A percentile compares a stretch with the other conserved stretches of the same genome.
Conservation (phyloP, 495 filamentous ascomycete genomes). For the Penicillium subrubescens region DNA sequence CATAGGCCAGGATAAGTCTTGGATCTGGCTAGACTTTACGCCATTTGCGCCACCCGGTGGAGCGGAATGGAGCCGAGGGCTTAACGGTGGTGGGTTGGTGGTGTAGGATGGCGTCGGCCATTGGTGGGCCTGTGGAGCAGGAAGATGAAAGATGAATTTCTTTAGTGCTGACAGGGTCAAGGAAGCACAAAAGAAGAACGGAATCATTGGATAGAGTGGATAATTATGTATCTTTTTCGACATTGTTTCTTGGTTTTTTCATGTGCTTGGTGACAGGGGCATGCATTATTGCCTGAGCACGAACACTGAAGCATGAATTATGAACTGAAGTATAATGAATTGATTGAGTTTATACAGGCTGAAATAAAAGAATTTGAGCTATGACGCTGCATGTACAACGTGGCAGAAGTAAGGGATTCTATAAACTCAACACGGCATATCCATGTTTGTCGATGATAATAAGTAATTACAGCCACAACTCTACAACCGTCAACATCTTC, state of each 20-base stretch:
- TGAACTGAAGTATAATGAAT: not conserved
- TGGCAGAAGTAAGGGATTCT: not conserved
- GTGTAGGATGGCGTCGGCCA: not conserved
- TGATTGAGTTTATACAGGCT: not conserved
- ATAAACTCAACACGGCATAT: not conserved
- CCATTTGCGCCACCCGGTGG: constrained; percentile 21
- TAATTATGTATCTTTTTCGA: not conserved
- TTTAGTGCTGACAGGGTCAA: not conserved
- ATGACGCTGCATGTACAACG: not conserved
- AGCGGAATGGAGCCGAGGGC: constrained; percentile 1
- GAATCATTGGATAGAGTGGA: not conserved
- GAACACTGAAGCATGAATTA: not conserved
- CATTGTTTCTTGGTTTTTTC: not conserved
- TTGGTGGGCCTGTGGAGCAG: not conserved
- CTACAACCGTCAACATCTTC: not conserved
- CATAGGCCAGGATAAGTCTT: not conserved
- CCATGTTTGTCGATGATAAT: not conserved
- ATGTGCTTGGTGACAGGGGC: not conserved
- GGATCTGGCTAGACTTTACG: not conserved
- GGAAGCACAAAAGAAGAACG: not conserved
- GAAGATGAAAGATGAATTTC: not conserved
- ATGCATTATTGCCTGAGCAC: not conserved
- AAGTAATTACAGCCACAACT: not conserved
- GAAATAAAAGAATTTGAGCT: not conserved
- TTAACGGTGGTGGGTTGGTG: not conserved